Evolutionary conservation across 2,329 filamentous ascomycete species (phyloP), one percentile per base, ranked within the genome.

Genomic region (Sporothrix sp.): DNA sequence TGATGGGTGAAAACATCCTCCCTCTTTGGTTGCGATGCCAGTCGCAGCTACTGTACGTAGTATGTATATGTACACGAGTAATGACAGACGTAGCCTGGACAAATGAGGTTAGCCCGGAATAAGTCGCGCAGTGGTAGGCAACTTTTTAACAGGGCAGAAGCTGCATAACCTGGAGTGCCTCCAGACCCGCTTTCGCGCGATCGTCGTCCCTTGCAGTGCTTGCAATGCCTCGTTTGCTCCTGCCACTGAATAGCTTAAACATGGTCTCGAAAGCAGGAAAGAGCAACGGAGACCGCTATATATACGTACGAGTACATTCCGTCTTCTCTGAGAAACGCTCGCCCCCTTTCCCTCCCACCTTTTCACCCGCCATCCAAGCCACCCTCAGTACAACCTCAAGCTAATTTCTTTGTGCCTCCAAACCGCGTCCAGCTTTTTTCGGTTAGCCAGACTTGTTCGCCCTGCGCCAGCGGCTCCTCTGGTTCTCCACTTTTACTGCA

Each of bases 391-490:
- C 33, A 20, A 38, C 32, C 33, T 16, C n/a, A 27, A 21, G 30
- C 18, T 30, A 27, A 42, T 33, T 40, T 48, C 35, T 4, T 25
- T 16, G 36, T 28, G 13, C 35, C 33, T 20, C 21, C 42, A 36
- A 7, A 28, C 18, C 45, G 35, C 28, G n/a, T n/a, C n/a, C n/a
- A n/a, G n/a, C n/a, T 48, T 37, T 42, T 48, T 49, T 42, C 43
- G 25, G 37, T 50, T 54, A 52, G 42, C 50, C 48, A 42, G 42
- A 28, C 35, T 48, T 21, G 43, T 39, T 28, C 16, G 38, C 23
- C 45, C 42, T 39, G 42, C 14, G 30, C 43, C 43, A 40, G 21
- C 27, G 39, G 21, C 44, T 54, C 44, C 52, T 52, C 50, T 49
- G 47, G 45, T 52, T 23, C 36, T 36, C 46, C 50, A 33, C 43